Evolutionary conservation across 345 rosid species (phyloP), one percentile per base, ranked within the genome.

Genomic region (Arabis alpina): DNA sequence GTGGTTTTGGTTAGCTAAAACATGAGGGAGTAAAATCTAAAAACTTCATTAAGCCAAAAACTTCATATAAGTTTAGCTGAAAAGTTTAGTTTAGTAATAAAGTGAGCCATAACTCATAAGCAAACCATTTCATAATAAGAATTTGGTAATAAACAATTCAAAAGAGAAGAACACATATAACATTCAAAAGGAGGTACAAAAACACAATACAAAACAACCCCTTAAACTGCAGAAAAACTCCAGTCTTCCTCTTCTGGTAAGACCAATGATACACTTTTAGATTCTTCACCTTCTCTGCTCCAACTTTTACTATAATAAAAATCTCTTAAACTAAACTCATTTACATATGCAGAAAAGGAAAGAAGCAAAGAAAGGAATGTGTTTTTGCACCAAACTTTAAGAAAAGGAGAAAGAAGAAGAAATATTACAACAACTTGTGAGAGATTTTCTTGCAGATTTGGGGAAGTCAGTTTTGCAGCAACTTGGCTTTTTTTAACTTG

Each of bases 321-420:
- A 68, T 4, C 48, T 68, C 79, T 68, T 61, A 64, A 19, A 61
- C 79, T 68, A 68, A 74, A 62, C 78, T 45, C 78, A 75, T 75
- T 45, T 75, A 68, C 74, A 75, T 25, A 75, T 37, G 40, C 64
- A 54, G 69, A 75, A 74, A 67, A 47, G 36, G 54, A 54, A 41
- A 49, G 14, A 34, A 69, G 41, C 68, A 52, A 43, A 68, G 69
- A 47, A 5, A 11, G 39, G 28, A 16, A 2, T 61, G 6, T 73
- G 16, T 55, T 66, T 66, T 19, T 25, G 47, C 12, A 50, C 72
- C 49, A 66, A 74, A 66, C 60, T 73, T 39, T 2, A 63, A 64
- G 45, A 23, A 55, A 45, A 23, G 36, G 50, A 59, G 8, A 56
- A 72, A 54, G 59, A 72, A 37, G 52, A 50, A 57, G 67, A 73